Evolutionary conservation across 2,329 filamentous ascomycete species (phyloP).

Genomic region (Fusarium sarcochroum): DNA sequence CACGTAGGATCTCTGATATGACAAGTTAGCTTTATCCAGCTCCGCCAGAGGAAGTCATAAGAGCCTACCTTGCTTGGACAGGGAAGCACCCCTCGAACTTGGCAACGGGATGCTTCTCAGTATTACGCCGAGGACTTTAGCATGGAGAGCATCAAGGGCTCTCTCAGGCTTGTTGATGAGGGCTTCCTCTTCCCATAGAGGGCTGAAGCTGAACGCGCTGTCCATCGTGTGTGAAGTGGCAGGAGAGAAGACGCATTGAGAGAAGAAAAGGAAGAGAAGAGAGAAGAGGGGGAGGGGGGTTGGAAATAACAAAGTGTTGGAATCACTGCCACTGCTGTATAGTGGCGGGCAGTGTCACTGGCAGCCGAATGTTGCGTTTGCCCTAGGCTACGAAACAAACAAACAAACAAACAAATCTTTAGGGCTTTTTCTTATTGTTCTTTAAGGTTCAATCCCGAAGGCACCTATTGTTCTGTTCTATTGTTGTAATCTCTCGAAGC

Average conservation of each 20-base stretch:
- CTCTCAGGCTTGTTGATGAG: slow-evolving; percentile 29
- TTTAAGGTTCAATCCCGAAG: neutral
- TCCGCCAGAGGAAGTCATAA: neutral
- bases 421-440: neutral
- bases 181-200: slow-evolving; percentile 39
- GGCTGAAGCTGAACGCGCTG: slow-evolving; percentile 42
- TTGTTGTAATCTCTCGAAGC: neutral
- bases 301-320: neutral
- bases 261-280: neutral
- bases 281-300: no score
- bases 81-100: neutral
- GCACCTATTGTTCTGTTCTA: neutral
- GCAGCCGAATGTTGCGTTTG: no score
- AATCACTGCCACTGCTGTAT: neutral
- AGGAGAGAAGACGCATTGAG: neutral
- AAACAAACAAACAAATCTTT: neutral
- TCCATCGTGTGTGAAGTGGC: slow-evolving; percentile 33
- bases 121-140: slow-evolving; percentile 3
- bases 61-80: neutral
- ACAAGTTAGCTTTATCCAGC: neutral
- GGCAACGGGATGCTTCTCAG: neutral
- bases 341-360: neutral
- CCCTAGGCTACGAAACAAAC: no score
- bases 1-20: slow-evolving; percentile 6
- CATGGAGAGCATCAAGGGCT: slow-evolving; percentile 13